A percentile compares a stretch with the other conserved stretches of the same genome.
Conservation (phyloP, 495 filamentous ascomycete species). For the Penicillium bovifimosum region DNA sequence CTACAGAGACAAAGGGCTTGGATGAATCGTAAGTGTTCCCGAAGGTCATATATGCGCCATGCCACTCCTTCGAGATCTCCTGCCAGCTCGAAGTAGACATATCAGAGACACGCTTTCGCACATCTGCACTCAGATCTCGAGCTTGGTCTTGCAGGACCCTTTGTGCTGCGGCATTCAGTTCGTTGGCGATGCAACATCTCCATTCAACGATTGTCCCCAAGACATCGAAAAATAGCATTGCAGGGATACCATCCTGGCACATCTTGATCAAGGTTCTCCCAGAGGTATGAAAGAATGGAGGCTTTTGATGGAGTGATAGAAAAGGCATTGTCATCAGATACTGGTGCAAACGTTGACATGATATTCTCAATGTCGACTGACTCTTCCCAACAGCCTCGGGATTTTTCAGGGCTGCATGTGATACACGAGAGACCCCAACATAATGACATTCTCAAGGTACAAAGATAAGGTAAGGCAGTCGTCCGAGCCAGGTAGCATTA, state of each 20-base stretch:
- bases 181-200: conserved; percentile 17
- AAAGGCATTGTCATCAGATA: too few relatives aligned
- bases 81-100: conserved; percentile 11
- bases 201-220: conserved; percentile 21
- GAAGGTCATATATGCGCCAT: conserved; percentile 17
- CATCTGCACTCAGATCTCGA: conserved; percentile 2
- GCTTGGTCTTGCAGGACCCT: conserved; percentile 7
- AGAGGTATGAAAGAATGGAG: background rate
- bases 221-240: conserved; percentile 18
- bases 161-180: conserved; percentile 11
- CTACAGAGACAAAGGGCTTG: conserved; percentile 18
- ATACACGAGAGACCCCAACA: background rate
- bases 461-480: too few relatives aligned
- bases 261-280: conserved; percentile 3
- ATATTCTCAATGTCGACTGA: conserved; percentile 1
- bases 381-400: conserved; percentile 2
- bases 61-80: conserved; percentile 14
- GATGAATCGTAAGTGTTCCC: conserved; percentile 16
- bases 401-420: conserved; percentile 5
- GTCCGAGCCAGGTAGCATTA: too few relatives aligned
- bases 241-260: conserved; percentile 1
- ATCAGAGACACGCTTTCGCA: conserved; percentile 9
- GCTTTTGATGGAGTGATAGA: too few relatives aligned
- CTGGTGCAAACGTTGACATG: background rate
- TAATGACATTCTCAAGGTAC: too few relatives aligned